Percentiles rank a stretch among this genome's conserved stretches.
phyloP scores from a whole-genome alignment of 768 basidiomycete genomes.

The Sistotremastrum suecicum region DNA sequence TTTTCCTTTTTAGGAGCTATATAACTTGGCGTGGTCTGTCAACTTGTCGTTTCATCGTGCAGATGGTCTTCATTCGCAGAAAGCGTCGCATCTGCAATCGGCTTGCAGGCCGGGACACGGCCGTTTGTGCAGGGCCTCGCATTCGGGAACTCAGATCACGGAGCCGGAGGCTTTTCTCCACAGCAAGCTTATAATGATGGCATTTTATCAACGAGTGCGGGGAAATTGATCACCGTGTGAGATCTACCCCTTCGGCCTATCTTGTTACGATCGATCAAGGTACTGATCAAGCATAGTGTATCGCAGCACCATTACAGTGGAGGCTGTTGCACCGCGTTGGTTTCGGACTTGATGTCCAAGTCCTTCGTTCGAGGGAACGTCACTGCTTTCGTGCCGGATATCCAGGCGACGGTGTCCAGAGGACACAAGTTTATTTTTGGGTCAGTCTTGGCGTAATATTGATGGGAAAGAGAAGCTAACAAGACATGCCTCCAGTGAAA shows the following conservation, averaged over 20 bases:
- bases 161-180: slow-evolving; percentile 33
- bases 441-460: neutral
- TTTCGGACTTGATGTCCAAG: slow-evolving; percentile 52
- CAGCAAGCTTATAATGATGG: slow-evolving; percentile 41
- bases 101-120: slow-evolving; percentile 22
- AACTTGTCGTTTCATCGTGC: neutral
- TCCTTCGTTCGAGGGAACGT: slow-evolving; percentile 42
- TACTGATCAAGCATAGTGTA: slow-evolving; percentile 22
- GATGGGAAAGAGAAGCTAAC: neutral
- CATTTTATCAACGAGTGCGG: slow-evolving; percentile 32
- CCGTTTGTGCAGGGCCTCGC: slow-evolving; percentile 34
- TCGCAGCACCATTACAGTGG: slow-evolving; percentile 40
- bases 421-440: slow-evolving; percentile 44
- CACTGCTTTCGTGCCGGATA: slow-evolving; percentile 35
- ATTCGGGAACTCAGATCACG: slow-evolving; percentile 21
- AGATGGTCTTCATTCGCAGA: slow-evolving; percentile 43
- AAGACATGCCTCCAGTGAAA: slow-evolving; percentile 23
- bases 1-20: neutral
- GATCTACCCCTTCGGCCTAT: slow-evolving; percentile 8
- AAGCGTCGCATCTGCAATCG: slow-evolving; percentile 28
- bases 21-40: neutral
- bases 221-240: slow-evolving; percentile 38
- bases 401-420: slow-evolving; percentile 29
- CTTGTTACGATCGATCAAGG: neutral
- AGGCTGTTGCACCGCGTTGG: slow-evolving; percentile 33